A percentile compares a stretch with the other conserved stretches of the same genome.
Conservation (phyloP, 1,284 basidiomycete genomes). For the Moesziomyces sp. region DNA sequence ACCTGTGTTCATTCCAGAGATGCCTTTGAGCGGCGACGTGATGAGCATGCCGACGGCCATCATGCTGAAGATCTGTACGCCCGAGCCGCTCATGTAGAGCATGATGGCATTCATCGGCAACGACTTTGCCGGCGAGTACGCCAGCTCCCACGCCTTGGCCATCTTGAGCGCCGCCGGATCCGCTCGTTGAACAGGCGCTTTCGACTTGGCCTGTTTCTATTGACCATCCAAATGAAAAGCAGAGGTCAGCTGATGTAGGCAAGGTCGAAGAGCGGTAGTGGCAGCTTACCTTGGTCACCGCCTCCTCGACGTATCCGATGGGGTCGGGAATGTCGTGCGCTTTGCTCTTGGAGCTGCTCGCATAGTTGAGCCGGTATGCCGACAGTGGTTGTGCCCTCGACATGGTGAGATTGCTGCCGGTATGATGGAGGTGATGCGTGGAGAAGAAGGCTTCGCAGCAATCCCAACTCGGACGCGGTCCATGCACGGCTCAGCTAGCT, state of each 20-base stretch:
- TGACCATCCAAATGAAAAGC: background rate
- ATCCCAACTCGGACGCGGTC: slow-evolving; percentile 7
- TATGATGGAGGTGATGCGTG: background rate
- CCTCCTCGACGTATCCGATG: slow-evolving; percentile 36
- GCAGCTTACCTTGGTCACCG: slow-evolving; percentile 33
- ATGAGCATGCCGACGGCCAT: slow-evolving; percentile 66
- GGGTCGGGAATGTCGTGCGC: slow-evolving; percentile 31
- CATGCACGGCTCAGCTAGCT: slow-evolving; percentile 23
- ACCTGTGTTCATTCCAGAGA: slow-evolving; percentile 51
- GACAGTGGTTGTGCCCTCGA: slow-evolving; percentile 29
- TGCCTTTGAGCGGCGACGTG: slow-evolving; percentile 56
- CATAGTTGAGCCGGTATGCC: slow-evolving; percentile 42
- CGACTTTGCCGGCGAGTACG: slow-evolving; percentile 59
- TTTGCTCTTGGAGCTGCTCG: slow-evolving; percentile 36
- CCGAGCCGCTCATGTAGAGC: slow-evolving; percentile 65
- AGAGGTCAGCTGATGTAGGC: too few relatives aligned
- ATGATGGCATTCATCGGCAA: slow-evolving; percentile 66
- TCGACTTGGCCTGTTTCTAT: slow-evolving; percentile 39
- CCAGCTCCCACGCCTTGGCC: slow-evolving; percentile 64
- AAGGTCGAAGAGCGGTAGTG: background rate
- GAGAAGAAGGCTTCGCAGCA: slow-evolving; percentile 8
- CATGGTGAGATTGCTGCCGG: slow-evolving; percentile 5
- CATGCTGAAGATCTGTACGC: slow-evolving; percentile 67
- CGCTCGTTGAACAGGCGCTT: slow-evolving; percentile 25
- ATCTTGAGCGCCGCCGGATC: slow-evolving; percentile 58